Percentiles rank a stretch among this genome's conserved stretches.
These are phyloP conservation scores for Xylaria digitata DNA, from an alignment of 2,329 filamentous ascomycete species.

Conservation along the genomic window DNA sequence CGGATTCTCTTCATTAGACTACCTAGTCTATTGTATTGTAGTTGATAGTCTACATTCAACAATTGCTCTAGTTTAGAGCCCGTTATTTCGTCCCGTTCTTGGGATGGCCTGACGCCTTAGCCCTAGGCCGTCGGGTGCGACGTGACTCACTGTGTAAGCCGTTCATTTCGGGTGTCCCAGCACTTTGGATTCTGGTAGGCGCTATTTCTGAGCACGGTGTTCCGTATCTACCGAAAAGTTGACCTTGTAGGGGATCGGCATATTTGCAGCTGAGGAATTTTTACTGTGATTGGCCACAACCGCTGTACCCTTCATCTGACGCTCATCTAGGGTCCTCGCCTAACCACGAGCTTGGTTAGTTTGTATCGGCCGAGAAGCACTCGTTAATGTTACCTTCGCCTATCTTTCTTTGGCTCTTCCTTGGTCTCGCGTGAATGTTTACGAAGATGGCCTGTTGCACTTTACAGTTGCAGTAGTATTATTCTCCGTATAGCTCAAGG, in stretches of 20 bases:
- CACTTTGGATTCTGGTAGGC: constrained; percentile 22
- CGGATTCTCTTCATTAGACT: constrained; percentile 1
- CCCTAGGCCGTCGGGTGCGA: constrained; percentile 13
- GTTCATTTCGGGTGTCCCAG: constrained; percentile 30
- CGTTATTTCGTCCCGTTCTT: constrained; percentile 27
- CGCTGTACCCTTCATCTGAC: neutral
- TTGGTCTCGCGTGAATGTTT: constrained; percentile 19
- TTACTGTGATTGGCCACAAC: constrained; percentile 29
- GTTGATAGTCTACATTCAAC: neutral
- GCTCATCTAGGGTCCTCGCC: constrained; percentile 12
- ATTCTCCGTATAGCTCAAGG: constrained; percentile 29
- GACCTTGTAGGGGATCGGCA: neutral
- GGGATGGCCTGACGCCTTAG: constrained; percentile 20
- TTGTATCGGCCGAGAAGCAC: constrained; percentile 1
- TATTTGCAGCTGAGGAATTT: constrained; percentile 21
- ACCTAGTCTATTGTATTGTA: neutral
- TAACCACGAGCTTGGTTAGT: constrained; percentile 10
- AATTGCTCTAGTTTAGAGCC: constrained; percentile 18
- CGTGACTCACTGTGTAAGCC: constrained; percentile 23
- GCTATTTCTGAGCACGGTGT: constrained; percentile 30
- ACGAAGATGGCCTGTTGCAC: neutral
- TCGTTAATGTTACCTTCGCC: constrained; percentile 25
- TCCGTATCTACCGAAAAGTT: constrained; percentile 29
- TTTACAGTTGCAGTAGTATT: constrained; percentile 16
- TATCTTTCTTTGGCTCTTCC: constrained; percentile 16